Percentiles rank a stretch among this genome's conserved stretches.
Conservation (phyloP, 192 early-diverging fungal species). For the Ambispora gerdemannii region DNA sequence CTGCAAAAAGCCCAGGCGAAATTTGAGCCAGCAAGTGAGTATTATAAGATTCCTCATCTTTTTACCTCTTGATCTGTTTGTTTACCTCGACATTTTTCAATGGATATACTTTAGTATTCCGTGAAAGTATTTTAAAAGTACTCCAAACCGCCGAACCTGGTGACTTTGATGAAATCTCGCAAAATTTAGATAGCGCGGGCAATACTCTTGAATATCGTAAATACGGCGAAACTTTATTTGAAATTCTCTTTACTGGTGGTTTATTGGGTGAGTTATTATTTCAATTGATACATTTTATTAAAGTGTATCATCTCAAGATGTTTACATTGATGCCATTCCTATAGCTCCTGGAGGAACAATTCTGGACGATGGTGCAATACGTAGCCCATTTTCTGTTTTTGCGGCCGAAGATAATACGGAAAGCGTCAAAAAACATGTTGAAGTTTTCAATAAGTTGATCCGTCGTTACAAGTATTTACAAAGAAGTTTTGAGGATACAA, state of each 20-base stretch:
- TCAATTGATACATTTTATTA: constrained; percentile 3
- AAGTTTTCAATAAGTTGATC: constrained; percentile 86
- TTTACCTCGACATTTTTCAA: background rate
- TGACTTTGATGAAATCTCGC: constrained; percentile 72
- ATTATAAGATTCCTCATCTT: background rate
- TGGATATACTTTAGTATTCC: constrained; percentile 46
- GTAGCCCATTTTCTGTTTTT: constrained; percentile 82
- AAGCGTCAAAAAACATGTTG: constrained; percentile 71
- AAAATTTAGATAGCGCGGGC: constrained; percentile 73
- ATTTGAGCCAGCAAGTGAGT: constrained; percentile 60
- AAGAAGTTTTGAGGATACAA: constrained; percentile 78
- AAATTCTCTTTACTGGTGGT: constrained; percentile 89
- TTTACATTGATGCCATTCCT: background rate
- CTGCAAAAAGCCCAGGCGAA: constrained; percentile 65
- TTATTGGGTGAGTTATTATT: constrained; percentile 65
- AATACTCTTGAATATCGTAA: constrained; percentile 92
- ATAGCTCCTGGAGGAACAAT: constrained; percentile 74
- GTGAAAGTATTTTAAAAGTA: constrained; percentile 54
- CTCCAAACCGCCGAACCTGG: constrained; percentile 47
- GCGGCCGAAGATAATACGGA: constrained; percentile 63
- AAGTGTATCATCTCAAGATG: background rate
- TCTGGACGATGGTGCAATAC: constrained; percentile 71
- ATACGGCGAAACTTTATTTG: constrained; percentile 94
- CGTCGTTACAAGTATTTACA: constrained; percentile 94
- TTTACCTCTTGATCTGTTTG: background rate